Base-by-base conservation (phyloP, 331 rosid genomes). In the Pyrus hybrid region DNA sequence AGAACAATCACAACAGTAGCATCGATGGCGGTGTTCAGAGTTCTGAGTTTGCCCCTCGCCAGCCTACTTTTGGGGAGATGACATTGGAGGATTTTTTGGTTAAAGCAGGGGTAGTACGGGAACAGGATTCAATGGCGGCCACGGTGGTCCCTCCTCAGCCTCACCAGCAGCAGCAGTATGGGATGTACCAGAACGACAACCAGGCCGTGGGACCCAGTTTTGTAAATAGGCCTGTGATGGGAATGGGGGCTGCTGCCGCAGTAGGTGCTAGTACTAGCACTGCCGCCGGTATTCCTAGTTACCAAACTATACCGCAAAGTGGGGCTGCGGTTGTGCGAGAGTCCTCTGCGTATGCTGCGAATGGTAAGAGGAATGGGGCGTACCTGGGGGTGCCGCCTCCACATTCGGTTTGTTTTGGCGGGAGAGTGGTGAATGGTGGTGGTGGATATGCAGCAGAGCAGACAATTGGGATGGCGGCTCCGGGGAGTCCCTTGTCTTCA, bases 21-120 rank as follows among this genome's bases (percentile, higher is more conserved):
- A 71, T 64, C 12, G 85, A 70, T 7, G 72, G 58, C 1, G 11
- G 60, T 68, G 67, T 72, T 18, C 88, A 65, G 20, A 84, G 76
- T 79, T 73, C 90, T 13, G 93, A 88, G 14, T 57, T 85, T 60
- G 78, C 87, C 47, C 68, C 87, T 33, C 91, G 96, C 70, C 97
- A 90, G 80, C 89, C 90, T 1, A 90, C 98, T 25, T 94, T 91
- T 17, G 93, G 93, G 13, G 97, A 91, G 83, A 90, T 94, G 97
- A 94, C 98, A 5, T 65, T 94, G 83, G 98, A 94, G 84, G 98
- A 91, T 78, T 94, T 94, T 77, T 81, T 94, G 80, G 73, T 91
- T n/a, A 94, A 88, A 78, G 98, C 98, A 2, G 98, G 98, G 74
- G 84, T 93, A 10, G 96, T 90, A 29, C 57, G 91, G 72, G 98